phyloP scores from a whole-genome alignment of 805 yeast genomes.

The Candida ponderosae region DNA sequence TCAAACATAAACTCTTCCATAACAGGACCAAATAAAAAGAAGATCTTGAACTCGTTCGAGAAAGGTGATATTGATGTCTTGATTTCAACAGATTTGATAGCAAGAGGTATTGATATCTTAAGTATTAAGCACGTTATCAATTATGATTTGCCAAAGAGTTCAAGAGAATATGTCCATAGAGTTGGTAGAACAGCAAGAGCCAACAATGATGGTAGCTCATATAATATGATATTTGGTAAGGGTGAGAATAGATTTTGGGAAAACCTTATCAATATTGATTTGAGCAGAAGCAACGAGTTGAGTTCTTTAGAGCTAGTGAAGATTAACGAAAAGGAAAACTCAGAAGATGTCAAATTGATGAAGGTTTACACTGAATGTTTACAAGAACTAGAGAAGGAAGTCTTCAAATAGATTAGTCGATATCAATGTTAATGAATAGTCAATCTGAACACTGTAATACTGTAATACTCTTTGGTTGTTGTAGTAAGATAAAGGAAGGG shows the following conservation, averaged over 20 bases:
- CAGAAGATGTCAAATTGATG: conserved; percentile 21
- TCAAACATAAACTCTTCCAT: conserved; percentile 53
- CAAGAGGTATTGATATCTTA: conserved; percentile 88
- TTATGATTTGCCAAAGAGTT: conserved; percentile 83
- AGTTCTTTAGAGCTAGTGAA: conserved; percentile 21
- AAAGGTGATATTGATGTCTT: conserved; percentile 42
- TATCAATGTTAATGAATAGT: too few relatives aligned
- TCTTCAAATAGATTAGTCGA: conserved; percentile 12
- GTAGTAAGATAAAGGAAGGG: too few relatives aligned
- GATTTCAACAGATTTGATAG: conserved; percentile 83
- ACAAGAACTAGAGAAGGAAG: conserved; percentile 34
- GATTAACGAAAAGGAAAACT: conserved; percentile 7
- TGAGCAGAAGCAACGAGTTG: conserved; percentile 39
- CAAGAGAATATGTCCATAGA: conserved; percentile 91
- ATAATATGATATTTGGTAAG: conserved; percentile 64
- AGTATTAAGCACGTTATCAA: conserved; percentile 71
- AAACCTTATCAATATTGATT: conserved; percentile 37
- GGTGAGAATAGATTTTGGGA: conserved; percentile 69
- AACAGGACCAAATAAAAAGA: conserved; percentile 43
- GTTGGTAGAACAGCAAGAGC: conserved; percentile 98
- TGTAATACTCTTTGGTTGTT: too few relatives aligned
- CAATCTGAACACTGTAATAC: too few relatives aligned
- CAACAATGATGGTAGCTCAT: conserved; percentile 65
- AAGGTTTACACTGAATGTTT: conserved; percentile 38
- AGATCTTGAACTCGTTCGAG: conserved; percentile 53